These are phyloP conservation scores for Citrus glauca DNA, from an alignment of 345 rosid species.

Conservation along the genomic window DNA sequence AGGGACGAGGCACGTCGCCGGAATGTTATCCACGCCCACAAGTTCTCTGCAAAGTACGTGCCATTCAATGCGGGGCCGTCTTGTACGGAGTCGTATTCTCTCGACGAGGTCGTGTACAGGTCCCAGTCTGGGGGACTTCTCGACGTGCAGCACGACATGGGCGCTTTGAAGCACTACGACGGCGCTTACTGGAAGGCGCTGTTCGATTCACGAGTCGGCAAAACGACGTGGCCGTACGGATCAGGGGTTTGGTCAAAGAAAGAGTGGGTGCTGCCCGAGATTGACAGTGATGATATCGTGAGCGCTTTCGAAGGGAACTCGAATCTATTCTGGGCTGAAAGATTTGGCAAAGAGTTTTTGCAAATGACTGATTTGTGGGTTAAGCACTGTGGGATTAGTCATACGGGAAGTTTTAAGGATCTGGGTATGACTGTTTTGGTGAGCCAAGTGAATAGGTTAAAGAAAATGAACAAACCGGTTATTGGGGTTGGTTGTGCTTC, in stretches of 20 bases:
- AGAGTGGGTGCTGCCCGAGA: constrained; percentile 46
- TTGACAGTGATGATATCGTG: constrained; percentile 48
- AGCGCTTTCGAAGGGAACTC: constrained; percentile 69
- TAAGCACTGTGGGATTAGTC: constrained; percentile 51
- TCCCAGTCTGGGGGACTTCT: constrained; percentile 44
- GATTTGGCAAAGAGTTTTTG: constrained; percentile 46
- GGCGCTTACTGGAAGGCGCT: constrained; percentile 36
- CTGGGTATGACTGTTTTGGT: constrained; percentile 50
- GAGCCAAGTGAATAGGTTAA: constrained; percentile 41
- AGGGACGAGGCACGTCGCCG: constrained; percentile 55
- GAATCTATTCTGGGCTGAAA: constrained; percentile 66
- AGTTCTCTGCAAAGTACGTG: constrained; percentile 53
- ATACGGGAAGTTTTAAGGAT: constrained; percentile 50
- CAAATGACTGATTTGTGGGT: constrained; percentile 49
- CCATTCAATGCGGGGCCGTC: constrained; percentile 41
- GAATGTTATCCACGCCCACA: constrained; percentile 16
- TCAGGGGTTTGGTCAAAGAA: constrained; percentile 54
- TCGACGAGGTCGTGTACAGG: constrained; percentile 50
- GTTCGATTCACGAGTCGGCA: constrained; percentile 45
- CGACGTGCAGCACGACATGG: constrained; percentile 47
- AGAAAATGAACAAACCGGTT: constrained; percentile 37
- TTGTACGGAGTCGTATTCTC: constrained; percentile 37
- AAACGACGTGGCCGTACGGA: constrained; percentile 44
- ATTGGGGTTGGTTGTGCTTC: constrained; percentile 54
- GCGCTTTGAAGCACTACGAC: constrained; percentile 34